phyloP scores from a whole-genome alignment of 2,329 filamentous ascomycete genomes.

The Byssochlamys sp. region DNA sequence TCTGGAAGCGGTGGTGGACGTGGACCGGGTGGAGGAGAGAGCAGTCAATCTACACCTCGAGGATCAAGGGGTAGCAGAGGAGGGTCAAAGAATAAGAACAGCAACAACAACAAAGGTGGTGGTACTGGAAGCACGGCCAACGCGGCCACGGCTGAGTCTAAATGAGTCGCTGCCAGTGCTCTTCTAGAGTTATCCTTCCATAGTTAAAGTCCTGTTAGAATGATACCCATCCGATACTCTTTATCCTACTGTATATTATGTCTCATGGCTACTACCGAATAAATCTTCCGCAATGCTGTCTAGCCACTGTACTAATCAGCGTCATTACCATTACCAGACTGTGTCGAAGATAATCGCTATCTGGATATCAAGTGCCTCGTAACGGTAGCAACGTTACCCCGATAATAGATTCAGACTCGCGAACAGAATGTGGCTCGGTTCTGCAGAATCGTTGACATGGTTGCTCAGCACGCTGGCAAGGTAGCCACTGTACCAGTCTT shows the following conservation, averaged over 20 bases:
- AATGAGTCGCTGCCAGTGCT: neutral
- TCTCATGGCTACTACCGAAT: neutral
- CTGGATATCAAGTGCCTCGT: no score
- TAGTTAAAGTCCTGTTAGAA: neutral
- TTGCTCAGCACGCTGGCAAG: no score
- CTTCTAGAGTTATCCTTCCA: neutral
- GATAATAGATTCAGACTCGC: no score
- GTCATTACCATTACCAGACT: no score
- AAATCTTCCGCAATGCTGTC: neutral
- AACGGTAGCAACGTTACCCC: no score
- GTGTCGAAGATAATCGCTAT: no score
- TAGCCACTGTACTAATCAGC: no score
- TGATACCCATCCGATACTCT: neutral
- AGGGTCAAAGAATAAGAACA: neutral
- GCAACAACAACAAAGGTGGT: neutral
- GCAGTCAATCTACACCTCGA: neutral
- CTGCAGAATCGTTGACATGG: no score
- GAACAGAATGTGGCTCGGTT: no score
- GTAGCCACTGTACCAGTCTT: no score
- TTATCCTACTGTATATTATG: neutral
- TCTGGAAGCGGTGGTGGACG: constrained; percentile 3
- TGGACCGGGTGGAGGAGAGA: constrained; percentile 4
- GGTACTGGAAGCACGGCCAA: neutral
- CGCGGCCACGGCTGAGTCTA: neutral
- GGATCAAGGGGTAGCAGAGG: neutral